Evolutionary conservation across 2,329 filamentous ascomycete species (phyloP).

Genomic region (Aspergillaceae sp.): DNA sequence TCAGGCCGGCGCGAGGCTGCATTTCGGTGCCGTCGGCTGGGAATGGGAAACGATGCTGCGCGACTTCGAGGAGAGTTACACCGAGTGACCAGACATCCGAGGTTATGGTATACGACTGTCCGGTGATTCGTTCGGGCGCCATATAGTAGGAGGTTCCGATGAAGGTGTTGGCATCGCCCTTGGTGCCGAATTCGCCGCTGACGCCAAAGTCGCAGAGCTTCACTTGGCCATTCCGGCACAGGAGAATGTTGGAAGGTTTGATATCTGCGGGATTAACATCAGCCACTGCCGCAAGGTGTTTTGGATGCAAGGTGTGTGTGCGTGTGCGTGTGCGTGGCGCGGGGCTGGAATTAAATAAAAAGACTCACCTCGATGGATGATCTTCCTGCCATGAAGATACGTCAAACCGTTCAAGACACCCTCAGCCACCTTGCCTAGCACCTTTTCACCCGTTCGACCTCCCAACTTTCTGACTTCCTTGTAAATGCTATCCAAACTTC

Average conservation of each 20-base stretch:
- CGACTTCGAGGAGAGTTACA: constrained; percentile 96
- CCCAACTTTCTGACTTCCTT: constrained; percentile 93
- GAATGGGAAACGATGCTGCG: constrained; percentile 96
- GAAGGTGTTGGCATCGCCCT: constrained; percentile 97
- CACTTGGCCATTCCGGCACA: constrained; percentile 85
- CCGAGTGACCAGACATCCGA: constrained; percentile 97
- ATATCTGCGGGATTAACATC: constrained; percentile 54
- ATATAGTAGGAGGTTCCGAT: constrained; percentile 99
- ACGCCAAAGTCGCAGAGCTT: constrained; percentile 99
- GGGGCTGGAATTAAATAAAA: no score
- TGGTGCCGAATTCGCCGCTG: constrained; percentile 94
- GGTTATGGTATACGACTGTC: constrained; percentile 95
- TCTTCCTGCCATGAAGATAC: constrained; percentile 90
- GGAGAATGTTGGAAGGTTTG: constrained; percentile 93
- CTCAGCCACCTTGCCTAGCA: constrained; percentile 91
- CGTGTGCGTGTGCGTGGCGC: neutral
- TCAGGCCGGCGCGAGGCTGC: constrained; percentile 84
- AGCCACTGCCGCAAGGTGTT: neutral
- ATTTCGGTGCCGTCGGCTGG: constrained; percentile 92
- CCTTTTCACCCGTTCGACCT: constrained; percentile 91
- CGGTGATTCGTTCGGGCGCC: constrained; percentile 95
- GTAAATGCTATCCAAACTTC: constrained; percentile 93
- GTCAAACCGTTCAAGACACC: constrained; percentile 88
- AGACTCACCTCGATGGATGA: constrained; percentile 69
- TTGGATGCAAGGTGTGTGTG: no score